These are phyloP conservation scores for Metschnikowia henanensis DNA, from an alignment of 805 yeast genomes.

Conservation along the genomic window DNA sequence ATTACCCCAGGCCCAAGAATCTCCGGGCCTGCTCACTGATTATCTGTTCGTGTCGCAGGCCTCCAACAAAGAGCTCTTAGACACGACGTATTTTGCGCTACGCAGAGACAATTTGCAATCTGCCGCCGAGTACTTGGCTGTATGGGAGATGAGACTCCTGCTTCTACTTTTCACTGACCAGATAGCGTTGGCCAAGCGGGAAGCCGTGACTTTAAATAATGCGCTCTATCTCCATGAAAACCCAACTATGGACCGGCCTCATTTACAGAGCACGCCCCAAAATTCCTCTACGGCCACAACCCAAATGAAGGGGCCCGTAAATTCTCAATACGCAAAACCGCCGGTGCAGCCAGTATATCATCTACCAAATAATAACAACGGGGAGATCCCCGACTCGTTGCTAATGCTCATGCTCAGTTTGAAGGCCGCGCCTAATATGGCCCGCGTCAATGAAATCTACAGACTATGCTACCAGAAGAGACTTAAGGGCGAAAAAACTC, in stretches of 20 bases:
- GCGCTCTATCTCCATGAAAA: constrained; percentile 34
- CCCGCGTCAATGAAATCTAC: constrained; percentile 44
- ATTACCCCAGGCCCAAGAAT: not conserved
- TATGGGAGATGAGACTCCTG: constrained; percentile 40
- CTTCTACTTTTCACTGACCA: constrained; percentile 31
- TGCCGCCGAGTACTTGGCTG: constrained; percentile 16
- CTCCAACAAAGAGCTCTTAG: constrained; percentile 9
- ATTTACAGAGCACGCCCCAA: not conserved
- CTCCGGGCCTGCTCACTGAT: constrained; percentile 6
- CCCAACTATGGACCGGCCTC: constrained; percentile 9
- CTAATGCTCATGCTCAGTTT: constrained; percentile 38
- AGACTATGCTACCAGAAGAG: constrained; percentile 41
- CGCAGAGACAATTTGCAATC: constrained; percentile 1
- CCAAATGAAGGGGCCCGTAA: not conserved
- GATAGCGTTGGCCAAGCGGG: constrained; percentile 32
- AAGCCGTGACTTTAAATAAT: constrained; percentile 39
- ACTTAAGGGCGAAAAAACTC: constrained; percentile 19
- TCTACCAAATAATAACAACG: constrained; percentile 36
- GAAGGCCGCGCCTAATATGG: constrained; percentile 42
- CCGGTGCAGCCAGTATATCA: constrained; percentile 25
- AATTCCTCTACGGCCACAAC: not conserved
- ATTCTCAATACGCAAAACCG: not conserved
- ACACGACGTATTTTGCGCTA: constrained; percentile 13
- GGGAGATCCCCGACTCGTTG: constrained; percentile 27
- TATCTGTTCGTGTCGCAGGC: constrained; percentile 8